Evolutionary conservation across 176 grass and related monocot genomes (phyloP), one percentile per base, ranked within the genome.

Genomic region (Oryza glaberrima): DNA sequence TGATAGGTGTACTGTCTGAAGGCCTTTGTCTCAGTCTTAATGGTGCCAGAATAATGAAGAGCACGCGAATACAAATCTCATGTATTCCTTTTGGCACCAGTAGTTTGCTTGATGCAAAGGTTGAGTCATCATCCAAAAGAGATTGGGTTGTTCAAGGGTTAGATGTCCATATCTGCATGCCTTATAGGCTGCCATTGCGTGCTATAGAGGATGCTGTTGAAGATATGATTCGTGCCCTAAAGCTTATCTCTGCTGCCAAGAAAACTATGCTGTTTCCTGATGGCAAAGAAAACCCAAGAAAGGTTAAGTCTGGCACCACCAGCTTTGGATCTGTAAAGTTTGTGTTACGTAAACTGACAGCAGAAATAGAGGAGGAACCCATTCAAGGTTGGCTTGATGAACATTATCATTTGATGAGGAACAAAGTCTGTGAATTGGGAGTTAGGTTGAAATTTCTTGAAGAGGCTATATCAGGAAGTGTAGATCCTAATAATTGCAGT

Each of bases 321-420:
- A 96, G 89, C 80, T 88, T 92, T 91, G 90, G 96, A 86, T 96
- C 93, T 70, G 93, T 99, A 14, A 85, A 89, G 85, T 99, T 99
- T 91, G 83, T 96, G 26, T 88, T 99, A 46, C 96, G 90, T 61
- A 96, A 89, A 88, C 75, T 99, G 58, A 92, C 86, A 16, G 93
- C 91, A 73, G 92, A 96, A 94, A 94, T 99, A 81, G 96, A 99
- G 75, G 96, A 99, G 87, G 96, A 99, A 65, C 96, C 96, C 20
- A 89, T 99, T 75, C 96, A 99, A 73, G 96, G 96, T 43, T 99
- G 96, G 96, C 88, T 96, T 30, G 96, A 99, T 82, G 96, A 99
- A 74, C 96, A 99, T 86, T 99, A 99, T 88, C 88, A 92, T 88
- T 82, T 99, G 80, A 94, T 99, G 90, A 94, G 80, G 87, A 96